phyloP scores from a whole-genome alignment of 306 rosid genomes.

The Castanea crenata region DNA sequence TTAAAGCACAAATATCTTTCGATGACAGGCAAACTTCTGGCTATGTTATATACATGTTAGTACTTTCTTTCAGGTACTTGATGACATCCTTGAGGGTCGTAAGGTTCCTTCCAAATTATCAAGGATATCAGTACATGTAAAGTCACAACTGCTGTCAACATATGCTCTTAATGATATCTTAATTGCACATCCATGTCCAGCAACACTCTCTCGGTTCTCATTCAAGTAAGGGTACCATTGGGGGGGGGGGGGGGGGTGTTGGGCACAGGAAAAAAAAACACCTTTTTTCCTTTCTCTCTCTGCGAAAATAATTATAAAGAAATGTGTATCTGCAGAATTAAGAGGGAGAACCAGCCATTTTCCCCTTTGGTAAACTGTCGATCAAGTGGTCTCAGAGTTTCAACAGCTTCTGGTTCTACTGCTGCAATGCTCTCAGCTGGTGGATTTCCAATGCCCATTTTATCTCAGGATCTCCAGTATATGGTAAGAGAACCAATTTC shows the following conservation, averaged over 20 bases:
- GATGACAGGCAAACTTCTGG: not conserved
- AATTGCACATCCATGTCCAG: conserved; percentile 85
- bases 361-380: conserved; percentile 57
- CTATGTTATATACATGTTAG: not conserved
- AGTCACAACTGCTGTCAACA: conserved; percentile 44
- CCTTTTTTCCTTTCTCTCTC: not conserved
- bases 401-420: conserved; percentile 89
- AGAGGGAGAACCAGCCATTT: conserved; percentile 40
- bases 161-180: conserved; percentile 84
- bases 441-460: conserved; percentile 68
- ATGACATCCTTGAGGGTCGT: conserved; percentile 53
- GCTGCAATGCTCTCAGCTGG: conserved; percentile 97
- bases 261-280: not conserved
- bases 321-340: conserved; percentile 51
- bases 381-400: conserved; percentile 90
- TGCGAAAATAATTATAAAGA: not conserved
- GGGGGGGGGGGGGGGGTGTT: too few relatives aligned
- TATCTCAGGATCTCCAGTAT: conserved; percentile 76
- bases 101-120: conserved; percentile 53
- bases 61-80: conserved; percentile 65
- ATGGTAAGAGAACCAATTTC: conserved; percentile 90
- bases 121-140: conserved; percentile 57
- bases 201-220: conserved; percentile 76
- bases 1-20: not conserved
- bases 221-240: conserved; percentile 47